Percentiles rank a stretch among this genome's conserved stretches.
These are phyloP conservation scores for Cicer arietinum DNA, from an alignment of 306 rosid genomes.

Conservation along the genomic window DNA sequence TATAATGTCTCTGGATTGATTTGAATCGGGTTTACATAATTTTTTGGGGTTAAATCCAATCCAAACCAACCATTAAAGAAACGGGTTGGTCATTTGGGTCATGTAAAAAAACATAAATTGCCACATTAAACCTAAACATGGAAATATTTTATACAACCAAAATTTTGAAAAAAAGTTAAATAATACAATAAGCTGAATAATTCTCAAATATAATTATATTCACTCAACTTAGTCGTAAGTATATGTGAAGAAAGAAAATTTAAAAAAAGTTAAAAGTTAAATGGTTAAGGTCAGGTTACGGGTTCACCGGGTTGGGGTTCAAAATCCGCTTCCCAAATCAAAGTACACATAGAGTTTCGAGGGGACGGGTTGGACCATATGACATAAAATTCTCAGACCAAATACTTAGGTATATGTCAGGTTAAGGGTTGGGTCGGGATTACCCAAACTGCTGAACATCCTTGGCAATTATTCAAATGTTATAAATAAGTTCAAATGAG, in stretches of 20 bases:
- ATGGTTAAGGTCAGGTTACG: neutral
- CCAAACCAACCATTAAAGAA: neutral
- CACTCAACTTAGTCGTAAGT: neutral
- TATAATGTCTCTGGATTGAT: neutral
- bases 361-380: neutral
- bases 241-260: neutral
- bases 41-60: neutral
- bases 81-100: neutral
- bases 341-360: too few species aligned
- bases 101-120: neutral
- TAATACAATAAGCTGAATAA: neutral
- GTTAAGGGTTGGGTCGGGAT: neutral
- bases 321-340: neutral
- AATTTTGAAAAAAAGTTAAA: neutral
- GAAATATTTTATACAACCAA: neutral
- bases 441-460: neutral
- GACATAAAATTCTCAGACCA: neutral
- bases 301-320: neutral
- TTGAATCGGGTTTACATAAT: neutral
- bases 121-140: neutral
- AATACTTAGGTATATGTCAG: neutral
- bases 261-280: neutral
- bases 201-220: neutral
- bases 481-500: slow-evolving; percentile 32
- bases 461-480: slow-evolving; percentile 23